Base-by-base conservation (phyloP, 2,329 filamentous ascomycete species). In the Curvularia spicifera region DNA sequence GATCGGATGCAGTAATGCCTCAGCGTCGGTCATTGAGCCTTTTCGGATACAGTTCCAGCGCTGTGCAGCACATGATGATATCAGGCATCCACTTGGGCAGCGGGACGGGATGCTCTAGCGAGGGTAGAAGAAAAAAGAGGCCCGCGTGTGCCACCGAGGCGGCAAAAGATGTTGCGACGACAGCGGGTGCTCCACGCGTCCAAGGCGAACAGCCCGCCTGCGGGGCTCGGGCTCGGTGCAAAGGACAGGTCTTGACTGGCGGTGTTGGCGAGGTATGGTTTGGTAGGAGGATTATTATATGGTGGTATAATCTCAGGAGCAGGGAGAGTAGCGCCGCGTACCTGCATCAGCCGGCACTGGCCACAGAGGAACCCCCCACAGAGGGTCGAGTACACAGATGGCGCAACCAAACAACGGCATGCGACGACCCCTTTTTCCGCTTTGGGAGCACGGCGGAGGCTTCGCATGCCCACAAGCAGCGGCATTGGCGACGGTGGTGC, bases 261-360 rank as follows among this genome's bases (percentile, higher is more conserved):
- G 33, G 33, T 35, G 13, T 35, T 35, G 33, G 33, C 12, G 13
- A 5, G 35, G 15, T 37, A n/a, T 29, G n/a, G 43, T 31, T 20
- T 49, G 31, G 33, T 31, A 12, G 5, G 15, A 15, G 20, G 4
- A 43, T 43, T 22, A 9, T 29, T 29, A 26, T 31, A 33, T 46
- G 31, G 24, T 4, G 9, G 9, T 31, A 31, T 31, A 31, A 59
- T 57, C 51, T 62, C 55, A 66, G 61, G 64, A 60, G 33, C 33
- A 15, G 33, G 33, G 13, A 37, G 35, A 37, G 62, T 66, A 65
- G 64, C 55, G 57, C 57, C 61, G 64, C 57, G 64, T 66, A 66
- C 64, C 63, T 66, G 64, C 59, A 59, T 66, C 40, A 46, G 24
- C 48, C 51, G 51, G 50, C 54, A 47, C 51, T 53, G 51, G 58